phyloP scores from a whole-genome alignment of 768 basidiomycete species.

The Russula sp. region DNA sequence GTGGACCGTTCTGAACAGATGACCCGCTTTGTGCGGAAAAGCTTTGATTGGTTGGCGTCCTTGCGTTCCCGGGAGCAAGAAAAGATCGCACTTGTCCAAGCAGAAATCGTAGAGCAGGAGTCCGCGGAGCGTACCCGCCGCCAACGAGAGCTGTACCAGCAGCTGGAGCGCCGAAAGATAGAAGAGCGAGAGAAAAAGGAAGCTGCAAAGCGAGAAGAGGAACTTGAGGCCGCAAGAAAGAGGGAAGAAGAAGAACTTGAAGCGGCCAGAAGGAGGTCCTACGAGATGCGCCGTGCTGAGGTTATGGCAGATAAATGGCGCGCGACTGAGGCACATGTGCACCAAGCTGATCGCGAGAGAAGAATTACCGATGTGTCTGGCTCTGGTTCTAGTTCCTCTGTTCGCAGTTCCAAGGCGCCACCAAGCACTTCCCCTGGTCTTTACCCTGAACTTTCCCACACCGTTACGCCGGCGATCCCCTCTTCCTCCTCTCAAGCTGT shows the following conservation, averaged over 20 bases:
- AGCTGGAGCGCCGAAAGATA: slow-evolving; percentile 6
- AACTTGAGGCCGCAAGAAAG: background rate
- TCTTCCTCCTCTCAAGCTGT: background rate
- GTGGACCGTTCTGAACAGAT: slow-evolving; percentile 7
- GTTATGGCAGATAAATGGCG: slow-evolving; percentile 5
- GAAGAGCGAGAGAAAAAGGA: slow-evolving; percentile 11
- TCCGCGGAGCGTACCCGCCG: background rate
- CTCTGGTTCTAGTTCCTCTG: background rate
- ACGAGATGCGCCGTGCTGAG: slow-evolving; percentile 8
- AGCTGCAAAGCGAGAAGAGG: slow-evolving; percentile 5
- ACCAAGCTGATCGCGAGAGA: slow-evolving; percentile 11
- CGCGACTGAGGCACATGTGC: background rate
- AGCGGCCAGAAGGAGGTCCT: slow-evolving; percentile 1
- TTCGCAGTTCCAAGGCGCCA: background rate
- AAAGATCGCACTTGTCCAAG: background rate
- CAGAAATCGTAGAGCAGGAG: slow-evolving; percentile 7
- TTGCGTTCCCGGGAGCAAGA: slow-evolving; percentile 5
- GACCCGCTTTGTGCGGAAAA: background rate
- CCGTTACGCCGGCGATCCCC: background rate
- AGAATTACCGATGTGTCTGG: background rate
- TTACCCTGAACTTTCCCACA: background rate
- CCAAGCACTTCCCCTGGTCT: background rate
- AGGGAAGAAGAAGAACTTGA: background rate
- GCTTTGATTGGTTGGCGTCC: background rate
- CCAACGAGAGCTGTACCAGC: slow-evolving; percentile 3